Evolutionary conservation across 768 basidiomycete genomes (phyloP), one percentile per base, ranked within the genome.

Genomic region (Lactarius pseudohatsudake): DNA sequence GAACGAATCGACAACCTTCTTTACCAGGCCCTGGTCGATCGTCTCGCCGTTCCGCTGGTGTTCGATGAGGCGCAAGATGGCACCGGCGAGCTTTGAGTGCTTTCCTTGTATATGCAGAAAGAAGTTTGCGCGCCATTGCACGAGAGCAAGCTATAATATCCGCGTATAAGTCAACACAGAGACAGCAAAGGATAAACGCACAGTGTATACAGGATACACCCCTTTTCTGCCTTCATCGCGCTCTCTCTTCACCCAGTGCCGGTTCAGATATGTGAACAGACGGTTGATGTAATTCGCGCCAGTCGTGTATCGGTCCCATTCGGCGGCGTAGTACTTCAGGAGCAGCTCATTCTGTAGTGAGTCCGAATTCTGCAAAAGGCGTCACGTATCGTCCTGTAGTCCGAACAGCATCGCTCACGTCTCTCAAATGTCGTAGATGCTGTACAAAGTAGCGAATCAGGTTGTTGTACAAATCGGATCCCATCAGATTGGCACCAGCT

Each of bases 241-340:
- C 76, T 99, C 97, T 61, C 96, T 85, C 80, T 96, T 96, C 54
- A 99, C 96, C 97, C 97, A 99, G 78, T 98, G 95, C 60, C 96
- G 92, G 78, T 99, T 98, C 64, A 99, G 84, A 79, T 98, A 98
- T 2, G 94, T 96, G 81, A 98, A 98, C 41, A 99, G 79, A 64
- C 96, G 90, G 76, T 98, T 96, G 78, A 98, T 94, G 75, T 97
- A 98, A 74, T 92, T 94, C 1, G 96, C 96, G 57, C 96, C 96
- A 2, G 89, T 96, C 0, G 97, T 99, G 79, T 98, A 98, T 54
- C 95, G 84, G 72, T 92, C 90, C 97, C 97, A 98, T 77, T 98
- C 94, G 66, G 78, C 76, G 1, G 93, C 94, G 74, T 98, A 99
- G 75, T 92, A 98, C 69, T 89, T 86, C 64, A 99, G 79, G 7